These are phyloP conservation scores for Tillandsia fasciculata DNA, from an alignment of 176 grass and related monocot genomes.

Conservation along the genomic window DNA sequence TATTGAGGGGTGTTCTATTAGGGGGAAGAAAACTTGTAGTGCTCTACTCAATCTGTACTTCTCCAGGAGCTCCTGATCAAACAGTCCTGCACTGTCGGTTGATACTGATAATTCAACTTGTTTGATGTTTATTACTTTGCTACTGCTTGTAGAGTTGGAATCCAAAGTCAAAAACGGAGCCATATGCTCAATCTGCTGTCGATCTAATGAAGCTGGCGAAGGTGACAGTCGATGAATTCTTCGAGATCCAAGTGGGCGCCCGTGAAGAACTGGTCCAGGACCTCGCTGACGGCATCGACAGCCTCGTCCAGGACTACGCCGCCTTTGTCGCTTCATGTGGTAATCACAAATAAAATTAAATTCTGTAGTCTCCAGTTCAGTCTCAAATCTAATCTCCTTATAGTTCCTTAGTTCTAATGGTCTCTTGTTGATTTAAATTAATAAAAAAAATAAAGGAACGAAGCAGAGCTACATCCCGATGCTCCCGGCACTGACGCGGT, in stretches of 20 bases:
- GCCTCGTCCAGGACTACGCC: conserved; percentile 42
- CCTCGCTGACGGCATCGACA: conserved; percentile 41
- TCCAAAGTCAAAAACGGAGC: conserved; percentile 55
- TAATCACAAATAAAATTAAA: neutral
- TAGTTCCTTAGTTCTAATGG: neutral
- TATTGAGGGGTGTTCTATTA: too few species aligned
- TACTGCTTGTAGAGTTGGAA: conserved; percentile 39
- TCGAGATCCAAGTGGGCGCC: conserved; percentile 38
- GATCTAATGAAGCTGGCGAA: conserved; percentile 67
- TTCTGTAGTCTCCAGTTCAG: neutral
- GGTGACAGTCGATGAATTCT: conserved; percentile 51
- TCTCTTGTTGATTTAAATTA: neutral
- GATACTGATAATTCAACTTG: neutral
- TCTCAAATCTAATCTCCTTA: neutral
- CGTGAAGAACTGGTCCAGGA: conserved; percentile 32
- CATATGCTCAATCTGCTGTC: conserved; percentile 51
- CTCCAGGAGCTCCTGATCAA: too few species aligned
- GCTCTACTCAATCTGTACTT: too few species aligned
- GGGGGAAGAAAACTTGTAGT: too few species aligned
- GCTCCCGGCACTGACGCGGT: conserved; percentile 49
- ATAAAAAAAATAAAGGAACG: conserved; percentile 13
- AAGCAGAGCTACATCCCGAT: conserved; percentile 42
- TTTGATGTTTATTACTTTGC: neutral
- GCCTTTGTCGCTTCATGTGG: conserved; percentile 38
- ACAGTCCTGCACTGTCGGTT: neutral